Percentiles rank a stretch among this genome's conserved stretches.
These are phyloP conservation scores for Dactylorhiza incarnata DNA, from an alignment of 106 monocot genomes.

Conservation along the genomic window DNA sequence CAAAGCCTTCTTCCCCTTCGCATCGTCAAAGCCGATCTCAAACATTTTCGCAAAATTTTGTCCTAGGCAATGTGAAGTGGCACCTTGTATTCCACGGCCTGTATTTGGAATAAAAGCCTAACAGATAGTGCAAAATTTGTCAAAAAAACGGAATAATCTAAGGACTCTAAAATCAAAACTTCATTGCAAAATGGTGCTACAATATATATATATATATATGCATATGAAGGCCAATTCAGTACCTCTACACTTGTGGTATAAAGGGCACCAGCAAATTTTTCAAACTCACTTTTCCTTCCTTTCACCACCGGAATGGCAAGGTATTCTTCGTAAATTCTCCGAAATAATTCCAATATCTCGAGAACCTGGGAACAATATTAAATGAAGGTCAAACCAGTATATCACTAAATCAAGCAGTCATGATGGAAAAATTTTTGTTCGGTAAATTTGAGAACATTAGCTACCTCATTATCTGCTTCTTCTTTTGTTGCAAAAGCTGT, in stretches of 20 bases:
- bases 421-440: too few relatives aligned
- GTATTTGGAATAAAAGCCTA: slow-evolving; percentile 37
- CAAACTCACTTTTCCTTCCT: slow-evolving; percentile 83
- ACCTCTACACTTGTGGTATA: slow-evolving; percentile 99
- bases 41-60: slow-evolving; percentile 99
- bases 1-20: slow-evolving; percentile 74
- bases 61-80: slow-evolving; percentile 23
- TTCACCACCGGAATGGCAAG: slow-evolving; percentile 82
- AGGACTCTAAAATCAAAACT: not conserved
- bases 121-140: not conserved
- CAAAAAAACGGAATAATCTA: not conserved
- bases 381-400: too few relatives aligned
- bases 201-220: too few relatives aligned
- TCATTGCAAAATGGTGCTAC: too few relatives aligned
- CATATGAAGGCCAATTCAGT: slow-evolving; percentile 6
- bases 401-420: too few relatives aligned
- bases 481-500: slow-evolving; percentile 95
- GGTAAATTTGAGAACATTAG: too few relatives aligned
- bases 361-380: slow-evolving; percentile 45
- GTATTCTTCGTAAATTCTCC: slow-evolving; percentile 89
- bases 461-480: slow-evolving; percentile 88
- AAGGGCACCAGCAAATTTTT: slow-evolving; percentile 95
- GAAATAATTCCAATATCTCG: slow-evolving; percentile 80
- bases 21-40: slow-evolving; percentile 84
- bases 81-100: too few relatives aligned